These are phyloP conservation scores for Populus hybrid DNA, from an alignment of 441 rosid genomes.

Conservation along the genomic window DNA sequence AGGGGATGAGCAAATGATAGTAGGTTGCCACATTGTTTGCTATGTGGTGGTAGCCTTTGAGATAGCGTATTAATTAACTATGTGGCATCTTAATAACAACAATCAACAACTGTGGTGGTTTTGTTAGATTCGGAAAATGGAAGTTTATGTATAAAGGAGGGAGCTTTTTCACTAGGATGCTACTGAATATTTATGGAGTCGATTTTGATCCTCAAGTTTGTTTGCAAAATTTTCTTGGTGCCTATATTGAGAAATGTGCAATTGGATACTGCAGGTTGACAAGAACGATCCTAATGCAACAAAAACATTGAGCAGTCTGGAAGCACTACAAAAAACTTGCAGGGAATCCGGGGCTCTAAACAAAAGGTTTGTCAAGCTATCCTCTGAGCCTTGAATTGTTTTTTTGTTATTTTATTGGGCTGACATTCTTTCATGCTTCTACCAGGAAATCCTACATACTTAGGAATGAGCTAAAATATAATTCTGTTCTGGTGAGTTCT, in stretches of 20 bases:
- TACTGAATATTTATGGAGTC: not conserved
- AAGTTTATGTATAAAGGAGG: not conserved
- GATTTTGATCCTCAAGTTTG: not conserved
- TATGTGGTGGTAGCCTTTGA: not conserved
- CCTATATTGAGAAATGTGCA: not conserved
- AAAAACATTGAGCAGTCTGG: constrained; percentile 57
- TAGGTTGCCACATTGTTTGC: not conserved
- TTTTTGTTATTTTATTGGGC: not conserved
- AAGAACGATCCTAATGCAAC: constrained; percentile 65
- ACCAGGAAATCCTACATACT: constrained; percentile 59
- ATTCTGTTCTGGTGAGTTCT: constrained; percentile 44
- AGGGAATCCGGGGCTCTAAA: constrained; percentile 54
- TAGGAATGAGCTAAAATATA: constrained; percentile 24
- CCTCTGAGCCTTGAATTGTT: not conserved
- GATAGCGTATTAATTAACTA: not conserved
- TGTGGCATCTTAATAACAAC: not conserved
- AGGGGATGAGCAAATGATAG: not conserved
- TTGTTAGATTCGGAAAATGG: not conserved
- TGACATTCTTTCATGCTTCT: constrained; percentile 8
- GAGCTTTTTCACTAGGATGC: not conserved
- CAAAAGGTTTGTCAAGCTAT: constrained; percentile 45
- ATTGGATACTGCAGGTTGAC: constrained; percentile 49
- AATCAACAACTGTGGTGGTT: not conserved
- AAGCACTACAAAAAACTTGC: constrained; percentile 68
- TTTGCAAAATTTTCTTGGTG: not conserved